These are phyloP conservation scores for Hymenoscyphus albidus DNA, from an alignment of 2,329 filamentous ascomycete species.

Conservation along the genomic window DNA sequence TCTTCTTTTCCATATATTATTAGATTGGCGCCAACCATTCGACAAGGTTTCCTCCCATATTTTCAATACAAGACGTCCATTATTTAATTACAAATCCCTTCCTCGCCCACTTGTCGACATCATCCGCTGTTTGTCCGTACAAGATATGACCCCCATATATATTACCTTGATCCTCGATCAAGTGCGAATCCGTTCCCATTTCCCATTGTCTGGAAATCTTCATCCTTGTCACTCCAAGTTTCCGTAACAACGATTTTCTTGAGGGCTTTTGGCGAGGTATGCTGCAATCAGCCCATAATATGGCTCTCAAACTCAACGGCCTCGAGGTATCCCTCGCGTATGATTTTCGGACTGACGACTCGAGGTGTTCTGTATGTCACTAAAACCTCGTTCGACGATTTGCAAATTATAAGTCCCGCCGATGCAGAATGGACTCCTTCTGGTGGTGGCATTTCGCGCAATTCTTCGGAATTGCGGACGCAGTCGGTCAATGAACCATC, in stretches of 20 bases:
- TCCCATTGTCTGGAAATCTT: not conserved
- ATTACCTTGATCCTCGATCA: not conserved
- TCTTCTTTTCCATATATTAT: not conserved
- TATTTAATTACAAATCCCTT: not conserved
- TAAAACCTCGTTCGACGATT: not conserved
- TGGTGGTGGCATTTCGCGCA: not conserved
- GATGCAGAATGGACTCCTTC: not conserved
- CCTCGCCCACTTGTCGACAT: not conserved
- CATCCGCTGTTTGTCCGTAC: not conserved
- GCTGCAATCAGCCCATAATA: not conserved
- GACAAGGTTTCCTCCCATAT: not conserved
- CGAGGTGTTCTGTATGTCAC: not conserved
- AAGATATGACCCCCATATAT: not conserved
- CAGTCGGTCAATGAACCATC: not conserved
- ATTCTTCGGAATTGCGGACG: not conserved
- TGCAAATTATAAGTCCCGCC: not conserved
- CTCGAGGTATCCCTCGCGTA: not conserved
- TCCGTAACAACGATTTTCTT: not conserved
- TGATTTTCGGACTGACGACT: not conserved
- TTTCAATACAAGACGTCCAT: not conserved
- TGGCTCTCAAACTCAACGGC: not conserved
- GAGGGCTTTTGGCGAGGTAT: not conserved
- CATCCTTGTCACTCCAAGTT: not conserved
- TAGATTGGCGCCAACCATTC: not conserved
- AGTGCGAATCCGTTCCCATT: not conserved